Percentiles rank a stretch among this genome's conserved stretches.
Evolutionary conservation across 129 eudicot genomes (phyloP).

Genomic region (Mikania micrantha): DNA sequence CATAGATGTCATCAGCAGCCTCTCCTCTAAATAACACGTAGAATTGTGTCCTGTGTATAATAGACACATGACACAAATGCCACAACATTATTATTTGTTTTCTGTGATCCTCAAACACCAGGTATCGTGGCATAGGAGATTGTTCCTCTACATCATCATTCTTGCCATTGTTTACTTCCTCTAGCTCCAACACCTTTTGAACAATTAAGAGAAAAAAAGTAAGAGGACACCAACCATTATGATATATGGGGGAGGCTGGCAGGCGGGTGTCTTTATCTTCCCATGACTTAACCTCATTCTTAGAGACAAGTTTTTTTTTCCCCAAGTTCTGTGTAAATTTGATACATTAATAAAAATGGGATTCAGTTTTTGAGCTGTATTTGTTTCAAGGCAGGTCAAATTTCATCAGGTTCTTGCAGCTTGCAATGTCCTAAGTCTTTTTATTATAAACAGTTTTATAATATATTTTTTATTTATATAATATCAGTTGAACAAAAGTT

Average conservation of each 20-base stretch:
- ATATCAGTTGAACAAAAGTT: not conserved
- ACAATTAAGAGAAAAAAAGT: not conserved
- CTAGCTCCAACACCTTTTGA: conserved; percentile 82
- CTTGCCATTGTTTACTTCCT: too few species aligned
- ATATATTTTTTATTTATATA: not conserved
- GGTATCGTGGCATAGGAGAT: conserved; percentile 65
- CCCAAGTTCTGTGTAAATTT: too few species aligned
- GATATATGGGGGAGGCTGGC: too few species aligned
- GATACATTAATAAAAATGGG: too few species aligned
- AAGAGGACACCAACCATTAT: not conserved
- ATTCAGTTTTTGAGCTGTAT: not conserved
- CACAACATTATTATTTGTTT: conserved; percentile 84
- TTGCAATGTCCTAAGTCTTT: not conserved
- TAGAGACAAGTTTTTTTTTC: not conserved
- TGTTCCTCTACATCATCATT: conserved; percentile 32
- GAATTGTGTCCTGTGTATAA: conserved; percentile 90
- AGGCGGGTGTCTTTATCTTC: too few species aligned
- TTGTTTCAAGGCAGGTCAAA: not conserved
- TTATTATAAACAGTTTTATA: not conserved
- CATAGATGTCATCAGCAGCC: conserved; percentile 80
- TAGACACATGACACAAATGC: conserved; percentile 93
- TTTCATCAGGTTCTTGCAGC: not conserved
- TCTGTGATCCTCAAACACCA: conserved; percentile 73
- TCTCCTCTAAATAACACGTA: conserved; percentile 81
- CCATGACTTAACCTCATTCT: too few species aligned